Percentiles rank a stretch among this genome's conserved stretches.
Evolutionary conservation across 371 early-diverging fungal genomes (phyloP).

Genomic region (Mortierella sp.): DNA sequence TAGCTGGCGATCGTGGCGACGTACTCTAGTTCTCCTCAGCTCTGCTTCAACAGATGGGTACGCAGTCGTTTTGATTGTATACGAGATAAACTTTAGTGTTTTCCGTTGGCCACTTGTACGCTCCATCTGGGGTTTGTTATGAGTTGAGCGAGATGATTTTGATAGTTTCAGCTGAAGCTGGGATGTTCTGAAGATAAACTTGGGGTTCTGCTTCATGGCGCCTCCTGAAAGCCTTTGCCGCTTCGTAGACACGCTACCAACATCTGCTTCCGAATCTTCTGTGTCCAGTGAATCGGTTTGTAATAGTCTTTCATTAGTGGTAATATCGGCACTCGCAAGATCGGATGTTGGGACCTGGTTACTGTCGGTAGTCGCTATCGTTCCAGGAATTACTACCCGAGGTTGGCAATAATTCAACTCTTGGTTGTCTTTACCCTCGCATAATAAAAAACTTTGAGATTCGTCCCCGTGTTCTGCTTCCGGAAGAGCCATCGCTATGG

Average conservation of each 20-base stretch:
- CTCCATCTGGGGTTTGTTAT: no score
- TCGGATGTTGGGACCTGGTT: neutral
- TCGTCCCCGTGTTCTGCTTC: no score
- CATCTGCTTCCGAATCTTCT: neutral
- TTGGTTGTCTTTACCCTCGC: no score
- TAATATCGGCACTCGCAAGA: neutral
- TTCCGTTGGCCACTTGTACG: no score
- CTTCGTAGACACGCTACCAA: neutral
- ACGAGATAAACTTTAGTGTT: no score
- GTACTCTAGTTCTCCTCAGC: neutral
- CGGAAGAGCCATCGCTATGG: neutral
- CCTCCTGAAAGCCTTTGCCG: neutral
- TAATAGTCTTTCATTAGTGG: neutral
- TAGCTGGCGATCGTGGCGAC: neutral
- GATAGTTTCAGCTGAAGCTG: neutral
- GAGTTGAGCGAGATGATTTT: neutral
- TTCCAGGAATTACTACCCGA: neutral
- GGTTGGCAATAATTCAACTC: no score
- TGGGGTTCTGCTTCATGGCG: no score
- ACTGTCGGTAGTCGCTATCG: neutral
- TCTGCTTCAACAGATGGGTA: neutral
- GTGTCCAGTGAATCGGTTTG: neutral
- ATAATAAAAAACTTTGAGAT: neutral
- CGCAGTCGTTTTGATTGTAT: no score
- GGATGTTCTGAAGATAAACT: neutral